Evolutionary conservation across 2,329 filamentous ascomycete genomes (phyloP).

Genomic region (Botrytis deweyae): DNA sequence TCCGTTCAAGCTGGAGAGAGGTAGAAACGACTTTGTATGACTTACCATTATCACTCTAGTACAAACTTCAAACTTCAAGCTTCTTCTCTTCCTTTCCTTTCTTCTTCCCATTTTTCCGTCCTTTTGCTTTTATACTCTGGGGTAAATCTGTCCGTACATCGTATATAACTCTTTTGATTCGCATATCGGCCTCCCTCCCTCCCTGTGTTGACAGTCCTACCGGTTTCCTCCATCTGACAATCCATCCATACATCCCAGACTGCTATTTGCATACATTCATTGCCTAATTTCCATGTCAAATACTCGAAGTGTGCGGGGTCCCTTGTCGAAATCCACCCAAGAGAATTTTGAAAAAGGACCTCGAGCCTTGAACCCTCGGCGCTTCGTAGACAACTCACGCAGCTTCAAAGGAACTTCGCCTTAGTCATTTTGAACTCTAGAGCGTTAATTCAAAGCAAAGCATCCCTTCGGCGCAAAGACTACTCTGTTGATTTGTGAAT

Average conservation of each 20-base stretch:
- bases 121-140: neutral
- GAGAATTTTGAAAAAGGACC: slow-evolving; percentile 14
- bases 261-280: neutral
- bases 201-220: neutral
- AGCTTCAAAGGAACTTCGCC: neutral
- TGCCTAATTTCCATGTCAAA: slow-evolving; percentile 16
- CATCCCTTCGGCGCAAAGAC: neutral
- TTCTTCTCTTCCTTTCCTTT: neutral
- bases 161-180: neutral
- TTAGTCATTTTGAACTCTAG: neutral
- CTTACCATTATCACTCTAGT: neutral
- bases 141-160: neutral
- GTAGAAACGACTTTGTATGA: neutral
- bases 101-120: neutral
- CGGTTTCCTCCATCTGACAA: neutral
- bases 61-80: neutral
- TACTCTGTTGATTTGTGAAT: slow-evolving; percentile 7
- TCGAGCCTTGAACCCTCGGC: slow-evolving; percentile 21
- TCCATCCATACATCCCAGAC: neutral
- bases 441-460: slow-evolving; percentile 5
- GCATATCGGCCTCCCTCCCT: neutral
- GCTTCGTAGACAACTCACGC: slow-evolving; percentile 23
- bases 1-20: neutral
- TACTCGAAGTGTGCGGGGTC: slow-evolving; percentile 22
- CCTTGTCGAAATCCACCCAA: slow-evolving; percentile 19